Conservation (phyloP, 768 basidiomycete genomes). For the Collybia sp. region DNA sequence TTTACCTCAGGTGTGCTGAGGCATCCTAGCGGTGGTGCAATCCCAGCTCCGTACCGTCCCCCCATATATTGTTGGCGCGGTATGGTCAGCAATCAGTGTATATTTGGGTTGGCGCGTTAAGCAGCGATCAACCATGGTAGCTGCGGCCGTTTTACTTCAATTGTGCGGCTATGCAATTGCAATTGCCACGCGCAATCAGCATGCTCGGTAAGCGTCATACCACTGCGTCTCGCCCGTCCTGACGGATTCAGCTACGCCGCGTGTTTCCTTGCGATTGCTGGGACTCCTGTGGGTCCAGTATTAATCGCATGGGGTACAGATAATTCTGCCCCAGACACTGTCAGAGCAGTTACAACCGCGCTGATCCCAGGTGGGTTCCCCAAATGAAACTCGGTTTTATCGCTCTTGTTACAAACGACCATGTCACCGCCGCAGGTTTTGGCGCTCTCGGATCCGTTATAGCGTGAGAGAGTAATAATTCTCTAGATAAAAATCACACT, state of each 20-base stretch:
- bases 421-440: too few species aligned
- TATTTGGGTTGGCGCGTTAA: constrained; percentile 31
- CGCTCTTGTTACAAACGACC: not conserved
- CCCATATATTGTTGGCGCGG: constrained; percentile 34
- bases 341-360: constrained; percentile 39
- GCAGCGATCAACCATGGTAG: constrained; percentile 28
- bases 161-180: constrained; percentile 41
- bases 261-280: constrained; percentile 39
- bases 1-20: not conserved
- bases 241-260: constrained; percentile 35
- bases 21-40: constrained; percentile 31
- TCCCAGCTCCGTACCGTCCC: constrained; percentile 47
- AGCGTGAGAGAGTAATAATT: constrained; percentile 27
- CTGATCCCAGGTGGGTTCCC: constrained; percentile 30
- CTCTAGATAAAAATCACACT: not conserved
- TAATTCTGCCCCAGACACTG: constrained; percentile 45
- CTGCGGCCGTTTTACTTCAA: constrained; percentile 29
- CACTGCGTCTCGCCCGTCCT: not conserved
- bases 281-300: constrained; percentile 31
- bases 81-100: constrained; percentile 31
- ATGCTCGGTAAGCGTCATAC: constrained; percentile 23
- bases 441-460: constrained; percentile 41
- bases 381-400: not conserved
- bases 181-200: constrained; percentile 32
- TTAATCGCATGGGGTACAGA: constrained; percentile 41